Evolutionary conservation across 805 yeast genomes (phyloP), one percentile per base, ranked within the genome.

Genomic region (Lachancea lanzarotensis): DNA sequence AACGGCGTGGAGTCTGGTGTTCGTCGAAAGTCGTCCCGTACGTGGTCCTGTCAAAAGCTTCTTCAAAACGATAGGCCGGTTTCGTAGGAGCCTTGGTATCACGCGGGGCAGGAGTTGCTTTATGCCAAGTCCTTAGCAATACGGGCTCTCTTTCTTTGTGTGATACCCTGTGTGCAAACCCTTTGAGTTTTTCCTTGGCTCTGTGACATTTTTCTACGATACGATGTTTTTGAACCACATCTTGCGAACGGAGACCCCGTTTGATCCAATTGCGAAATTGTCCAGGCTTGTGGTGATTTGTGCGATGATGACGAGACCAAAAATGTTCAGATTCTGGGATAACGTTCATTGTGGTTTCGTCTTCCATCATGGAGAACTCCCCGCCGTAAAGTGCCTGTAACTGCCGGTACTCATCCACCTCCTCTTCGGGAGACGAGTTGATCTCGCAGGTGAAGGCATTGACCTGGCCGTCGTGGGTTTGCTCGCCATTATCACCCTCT

Each of bases 191-290:
- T 17, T 25, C 29, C 29, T 43, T 43, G 13, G 42, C 46, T 4
- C 42, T 20, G 29, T 43, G 46, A 30, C 46, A 43, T 19, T 25
- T 32, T 8, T 43, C 38, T n/a, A 37, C 35, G 13, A 43, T 22
- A 4, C 35, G 29, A 15, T 42, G 45, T 27, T 22, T 35, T 6
- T 18, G 27, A 3, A 30, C 25, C 16, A 42, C 31, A 18, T 42
- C 45, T 13, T 13, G 30, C 13, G 45, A 29, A 13, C 38, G 40
- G 15, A 42, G 34, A n/a, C 45, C 35, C 27, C 32, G 17, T 33
- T 31, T 42, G 30, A 42, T 29, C 45, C 45, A 42, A 8, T 19
- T 15, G 15, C 45, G 40, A 9, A 42, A 32, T 7, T 36, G 40
- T 18, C 29, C 40, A n/a, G 36, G 31, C 19, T 29, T 15, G 31